phyloP scores from a whole-genome alignment of 148 eudicot genomes.

The Fallopia convolvulus region DNA sequence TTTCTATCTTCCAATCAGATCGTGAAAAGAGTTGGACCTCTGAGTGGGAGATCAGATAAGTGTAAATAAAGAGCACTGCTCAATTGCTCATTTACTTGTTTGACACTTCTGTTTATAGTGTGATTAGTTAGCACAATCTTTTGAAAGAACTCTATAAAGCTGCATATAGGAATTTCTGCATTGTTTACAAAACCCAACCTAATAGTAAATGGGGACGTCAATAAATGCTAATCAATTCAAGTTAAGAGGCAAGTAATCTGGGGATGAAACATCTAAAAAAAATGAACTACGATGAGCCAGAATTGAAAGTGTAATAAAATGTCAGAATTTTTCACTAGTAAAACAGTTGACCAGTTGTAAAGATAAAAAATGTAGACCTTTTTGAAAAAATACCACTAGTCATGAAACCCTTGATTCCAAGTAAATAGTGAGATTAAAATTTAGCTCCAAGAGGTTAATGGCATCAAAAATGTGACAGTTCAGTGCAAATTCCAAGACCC shows the following conservation, averaged over 20 bases:
- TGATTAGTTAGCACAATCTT: background rate
- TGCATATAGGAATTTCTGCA: background rate
- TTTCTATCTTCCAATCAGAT: constrained; percentile 6
- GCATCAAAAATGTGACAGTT: background rate
- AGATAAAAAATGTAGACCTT: background rate
- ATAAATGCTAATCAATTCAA: no score
- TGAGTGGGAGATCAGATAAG: background rate
- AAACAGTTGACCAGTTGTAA: constrained; percentile 1
- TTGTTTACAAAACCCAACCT: no score
- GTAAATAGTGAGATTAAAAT: background rate
- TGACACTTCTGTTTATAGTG: background rate
- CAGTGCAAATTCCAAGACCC: constrained; percentile 3
- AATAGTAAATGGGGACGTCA: no score
- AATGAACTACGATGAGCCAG: no score
- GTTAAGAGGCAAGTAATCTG: no score
- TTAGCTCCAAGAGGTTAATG: background rate
- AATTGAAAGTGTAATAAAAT: background rate
- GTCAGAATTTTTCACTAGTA: background rate
- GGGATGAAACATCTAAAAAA: no score
- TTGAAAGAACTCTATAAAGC: background rate
- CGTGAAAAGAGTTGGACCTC: background rate
- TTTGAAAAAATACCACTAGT: background rate
- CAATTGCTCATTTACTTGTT: background rate
- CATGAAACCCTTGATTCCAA: background rate
- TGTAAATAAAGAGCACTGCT: background rate